phyloP scores from a whole-genome alignment of 805 yeast species.

The Candida takata region DNA sequence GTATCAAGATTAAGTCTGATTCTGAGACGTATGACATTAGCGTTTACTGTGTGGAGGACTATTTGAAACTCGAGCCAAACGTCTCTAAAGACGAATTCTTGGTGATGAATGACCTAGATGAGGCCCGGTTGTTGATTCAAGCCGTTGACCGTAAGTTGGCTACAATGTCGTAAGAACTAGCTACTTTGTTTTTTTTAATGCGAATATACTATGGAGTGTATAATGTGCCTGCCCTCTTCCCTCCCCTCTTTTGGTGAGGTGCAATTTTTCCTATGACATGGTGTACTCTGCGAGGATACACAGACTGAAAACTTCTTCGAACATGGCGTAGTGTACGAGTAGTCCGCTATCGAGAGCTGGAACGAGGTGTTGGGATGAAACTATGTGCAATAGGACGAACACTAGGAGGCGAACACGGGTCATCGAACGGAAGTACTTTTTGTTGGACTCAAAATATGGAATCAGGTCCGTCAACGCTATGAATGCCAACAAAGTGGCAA shows the following conservation, averaged over 20 bases:
- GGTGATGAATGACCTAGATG: slow-evolving; percentile 11
- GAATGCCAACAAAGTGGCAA: background rate
- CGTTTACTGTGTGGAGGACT: slow-evolving; percentile 21
- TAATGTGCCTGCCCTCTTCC: too few species aligned
- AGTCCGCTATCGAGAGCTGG: background rate
- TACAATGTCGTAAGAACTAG: too few species aligned
- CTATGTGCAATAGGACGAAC: background rate
- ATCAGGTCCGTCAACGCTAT: background rate
- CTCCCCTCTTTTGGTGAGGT: too few species aligned
- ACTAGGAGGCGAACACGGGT: background rate
- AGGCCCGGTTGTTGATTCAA: slow-evolving; percentile 13
- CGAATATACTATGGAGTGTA: too few species aligned
- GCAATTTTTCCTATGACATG: background rate
- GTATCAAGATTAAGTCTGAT: slow-evolving; percentile 17
- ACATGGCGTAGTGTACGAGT: slow-evolving; percentile 1
- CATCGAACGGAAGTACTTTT: slow-evolving; percentile 1
- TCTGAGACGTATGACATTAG: slow-evolving; percentile 6
- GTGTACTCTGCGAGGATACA: background rate
- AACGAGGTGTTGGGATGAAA: background rate
- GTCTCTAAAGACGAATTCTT: slow-evolving; percentile 10
- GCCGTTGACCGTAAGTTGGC: slow-evolving; percentile 8
- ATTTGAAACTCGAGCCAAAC: slow-evolving; percentile 9
- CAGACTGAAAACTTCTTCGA: slow-evolving; percentile 2
- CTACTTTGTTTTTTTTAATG: too few species aligned
- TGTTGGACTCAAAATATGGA: slow-evolving; percentile 2